phyloP scores from a whole-genome alignment of 2,329 filamentous ascomycete species.

The Trichoderma arundinaceum region DNA sequence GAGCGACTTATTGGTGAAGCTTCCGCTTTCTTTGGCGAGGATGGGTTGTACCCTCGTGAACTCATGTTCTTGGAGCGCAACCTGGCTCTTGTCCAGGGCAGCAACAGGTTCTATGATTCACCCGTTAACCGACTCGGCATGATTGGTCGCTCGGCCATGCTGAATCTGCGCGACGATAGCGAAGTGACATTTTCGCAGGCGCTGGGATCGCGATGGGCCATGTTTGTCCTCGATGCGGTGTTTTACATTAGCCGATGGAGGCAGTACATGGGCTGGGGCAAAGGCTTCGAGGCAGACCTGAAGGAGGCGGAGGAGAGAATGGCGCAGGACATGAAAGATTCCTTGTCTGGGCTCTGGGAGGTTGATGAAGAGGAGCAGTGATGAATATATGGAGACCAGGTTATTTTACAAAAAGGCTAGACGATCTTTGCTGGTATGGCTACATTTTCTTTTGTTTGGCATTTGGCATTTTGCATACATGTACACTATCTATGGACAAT shows the following conservation, averaged over 20 bases:
- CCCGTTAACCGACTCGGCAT: conserved; percentile 25
- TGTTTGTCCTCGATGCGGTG: conserved; percentile 28
- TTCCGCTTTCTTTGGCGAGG: conserved; percentile 17
- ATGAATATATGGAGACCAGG: not conserved
- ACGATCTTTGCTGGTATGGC: not conserved
- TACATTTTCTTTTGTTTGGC: too few relatives aligned
- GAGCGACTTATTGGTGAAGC: conserved; percentile 2
- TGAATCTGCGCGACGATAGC: conserved; percentile 11
- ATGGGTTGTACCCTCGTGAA: conserved; percentile 20
- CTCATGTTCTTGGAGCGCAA: conserved; percentile 27
- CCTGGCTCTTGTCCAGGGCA: conserved; percentile 24
- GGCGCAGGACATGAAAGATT: conserved; percentile 28
- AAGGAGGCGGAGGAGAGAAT: conserved; percentile 30
- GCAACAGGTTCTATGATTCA: conserved; percentile 28
- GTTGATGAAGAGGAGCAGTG: conserved; percentile 3
- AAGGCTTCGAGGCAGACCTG: conserved; percentile 24
- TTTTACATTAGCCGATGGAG: conserved; percentile 25
- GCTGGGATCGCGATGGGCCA: conserved; percentile 17
- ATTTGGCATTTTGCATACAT: not conserved
- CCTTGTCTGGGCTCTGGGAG: conserved; percentile 24
- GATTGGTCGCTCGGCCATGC: conserved; percentile 30
- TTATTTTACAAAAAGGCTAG: not conserved
- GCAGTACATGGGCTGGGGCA: conserved; percentile 29
- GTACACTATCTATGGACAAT: not conserved
- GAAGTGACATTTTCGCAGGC: conserved; percentile 16